Base-by-base conservation (phyloP, 2,329 filamentous ascomycete genomes). In the Aspergillus fischeri region DNA sequence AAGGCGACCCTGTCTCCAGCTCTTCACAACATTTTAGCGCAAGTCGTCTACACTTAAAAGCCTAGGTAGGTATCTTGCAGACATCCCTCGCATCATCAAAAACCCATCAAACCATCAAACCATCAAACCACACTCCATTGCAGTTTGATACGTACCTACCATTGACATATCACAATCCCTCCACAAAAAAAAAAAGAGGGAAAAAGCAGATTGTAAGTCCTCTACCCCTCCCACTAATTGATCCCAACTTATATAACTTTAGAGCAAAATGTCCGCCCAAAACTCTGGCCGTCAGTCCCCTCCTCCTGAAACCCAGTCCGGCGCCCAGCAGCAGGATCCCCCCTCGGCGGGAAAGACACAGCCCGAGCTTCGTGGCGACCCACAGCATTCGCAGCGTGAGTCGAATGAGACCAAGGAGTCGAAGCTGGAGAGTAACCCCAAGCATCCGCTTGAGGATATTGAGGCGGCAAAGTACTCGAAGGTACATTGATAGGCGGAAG, bases 261-360 rank as follows among this genome's bases (percentile, higher is more conserved):
- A 38, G 52, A 52, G 17, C 27, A 67, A 53, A 51, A 72, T 91
- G 88, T 86, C 89, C 66, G 80, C 83, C 56, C 82, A 78, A 63
- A 77, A 80, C 69, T 75, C 83, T 75, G 89, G 90, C 73, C 86
- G 87, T 70, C 83, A 96, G 77, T 96, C 91, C 32, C 92, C 91
- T 60, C 78, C 86, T 53, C 89, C 90, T 28, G 86, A 90, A 77
- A 71, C 73, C 64, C 89, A 91, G 76, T 77, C 80, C 41, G 86
- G 83, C 58, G 75, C 79, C 55, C 90, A 94, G 77, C 75, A 84
- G 57, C 77, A 83, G 62, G 83, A 83, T 7, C 70, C 82, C 11
- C 80, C 85, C 2, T 83, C 74, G n/a, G 76, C 79, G 0, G 84
- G 85, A 56, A 80, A 86, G 65, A 82, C 83, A 50, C 78, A 82